These are phyloP conservation scores for Colletotrichum sp. DNA, from an alignment of 2,329 filamentous ascomycete genomes.

Conservation along the genomic window DNA sequence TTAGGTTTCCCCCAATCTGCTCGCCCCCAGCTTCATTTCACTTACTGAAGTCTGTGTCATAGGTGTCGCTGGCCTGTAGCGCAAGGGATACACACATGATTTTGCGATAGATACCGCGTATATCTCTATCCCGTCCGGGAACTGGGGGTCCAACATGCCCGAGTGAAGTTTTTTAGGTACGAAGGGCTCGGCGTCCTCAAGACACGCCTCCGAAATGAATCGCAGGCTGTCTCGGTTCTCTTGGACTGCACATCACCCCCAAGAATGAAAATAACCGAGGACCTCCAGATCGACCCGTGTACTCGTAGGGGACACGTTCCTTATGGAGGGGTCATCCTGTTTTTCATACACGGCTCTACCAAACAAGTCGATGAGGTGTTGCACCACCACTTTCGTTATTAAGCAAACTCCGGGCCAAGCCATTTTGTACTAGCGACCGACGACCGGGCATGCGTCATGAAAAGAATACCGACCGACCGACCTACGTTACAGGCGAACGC, in stretches of 20 bases:
- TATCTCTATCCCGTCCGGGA: not conserved
- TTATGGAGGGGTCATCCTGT: not conserved
- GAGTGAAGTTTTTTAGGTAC: not conserved
- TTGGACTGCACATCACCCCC: not conserved
- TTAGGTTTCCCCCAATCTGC: not conserved
- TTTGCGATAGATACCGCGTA: not conserved
- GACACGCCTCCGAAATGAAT: not conserved
- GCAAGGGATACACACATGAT: not conserved
- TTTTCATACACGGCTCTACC: not conserved
- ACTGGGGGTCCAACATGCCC: not conserved
- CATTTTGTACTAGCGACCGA: not conserved
- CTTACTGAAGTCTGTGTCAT: not conserved
- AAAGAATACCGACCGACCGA: not conserved
- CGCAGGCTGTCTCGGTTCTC: not conserved
- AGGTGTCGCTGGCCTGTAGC: not conserved
- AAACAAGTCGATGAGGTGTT: not conserved
- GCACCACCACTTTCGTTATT: not conserved
- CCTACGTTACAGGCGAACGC: not conserved
- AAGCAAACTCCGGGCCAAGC: not conserved
- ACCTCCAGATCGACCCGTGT: not conserved
- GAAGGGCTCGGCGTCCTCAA: not conserved
- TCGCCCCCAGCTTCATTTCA: not conserved
- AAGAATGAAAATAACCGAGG: not conserved
- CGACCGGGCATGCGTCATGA: not conserved
- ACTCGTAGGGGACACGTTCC: not conserved